Conservation (phyloP, 352 stramenopile genomes). For the Peronosclerospora sorghi region DNA sequence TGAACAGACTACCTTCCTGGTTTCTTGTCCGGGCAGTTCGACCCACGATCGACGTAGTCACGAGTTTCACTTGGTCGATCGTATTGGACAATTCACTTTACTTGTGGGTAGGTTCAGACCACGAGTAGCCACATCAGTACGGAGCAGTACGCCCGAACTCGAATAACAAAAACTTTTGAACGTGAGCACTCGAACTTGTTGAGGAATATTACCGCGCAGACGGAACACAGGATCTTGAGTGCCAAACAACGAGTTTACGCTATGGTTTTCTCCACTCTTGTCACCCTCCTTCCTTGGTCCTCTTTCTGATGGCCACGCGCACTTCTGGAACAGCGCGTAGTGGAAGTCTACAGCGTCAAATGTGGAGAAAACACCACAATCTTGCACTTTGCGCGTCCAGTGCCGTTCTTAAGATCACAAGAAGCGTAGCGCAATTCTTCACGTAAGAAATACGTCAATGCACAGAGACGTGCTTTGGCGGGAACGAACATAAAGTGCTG, state of each 20-base stretch:
- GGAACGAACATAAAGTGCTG: slow-evolving; percentile 94
- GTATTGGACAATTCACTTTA: slow-evolving; percentile 97
- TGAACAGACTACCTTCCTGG: slow-evolving; percentile 84
- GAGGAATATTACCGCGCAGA: slow-evolving; percentile 93
- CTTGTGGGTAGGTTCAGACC: slow-evolving; percentile 96
- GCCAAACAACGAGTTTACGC: slow-evolving; percentile 50
- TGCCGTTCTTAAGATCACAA: slow-evolving; percentile 17
- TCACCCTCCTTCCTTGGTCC: slow-evolving; percentile 80
- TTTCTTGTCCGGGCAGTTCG: slow-evolving; percentile 97
- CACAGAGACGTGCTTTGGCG: slow-evolving; percentile 88
- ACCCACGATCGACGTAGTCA: slow-evolving; percentile 98
- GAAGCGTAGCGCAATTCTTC: slow-evolving; percentile 41
- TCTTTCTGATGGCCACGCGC: slow-evolving; percentile 42
- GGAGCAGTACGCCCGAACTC: slow-evolving; percentile 90
- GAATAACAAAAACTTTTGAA: slow-evolving; percentile 90
- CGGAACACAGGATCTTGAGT: slow-evolving; percentile 49
- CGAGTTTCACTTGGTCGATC: slow-evolving; percentile 97
- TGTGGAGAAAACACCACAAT: slow-evolving; percentile 96
- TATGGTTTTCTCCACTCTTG: slow-evolving; percentile 44
- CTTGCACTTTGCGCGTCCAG: slow-evolving; percentile 41
- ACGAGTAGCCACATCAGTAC: slow-evolving; percentile 96
- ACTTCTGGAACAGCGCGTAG: slow-evolving; percentile 85
- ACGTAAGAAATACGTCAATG: slow-evolving; percentile 87
- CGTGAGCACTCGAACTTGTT: slow-evolving; percentile 94
- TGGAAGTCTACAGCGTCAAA: slow-evolving; percentile 97